Evolutionary conservation across 768 basidiomycete species (phyloP), one percentile per base, ranked within the genome.

Genomic region (Porphyrellus cyaneotinctus): DNA sequence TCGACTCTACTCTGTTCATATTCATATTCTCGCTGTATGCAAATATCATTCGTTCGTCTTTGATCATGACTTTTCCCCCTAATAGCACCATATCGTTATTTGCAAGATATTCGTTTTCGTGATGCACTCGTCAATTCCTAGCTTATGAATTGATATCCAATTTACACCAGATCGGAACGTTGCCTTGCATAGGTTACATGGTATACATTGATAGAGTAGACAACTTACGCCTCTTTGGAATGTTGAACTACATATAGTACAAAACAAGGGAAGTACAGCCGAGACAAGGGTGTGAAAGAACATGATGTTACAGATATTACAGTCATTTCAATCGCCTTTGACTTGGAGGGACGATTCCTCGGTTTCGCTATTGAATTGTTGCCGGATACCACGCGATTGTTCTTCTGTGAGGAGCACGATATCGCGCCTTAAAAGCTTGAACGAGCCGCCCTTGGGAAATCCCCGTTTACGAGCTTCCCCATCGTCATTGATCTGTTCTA

Each of bases 401-500:
- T 65, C 74, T 48, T 72, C 70, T 4, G 73, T 74, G 31, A 75
- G 66, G 0, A 83, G 64, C 8, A 78, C 62, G 43, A 82, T 69
- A 55, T 83, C 79, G 20, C 60, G 65, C 35, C 75, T 61, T 52
- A 83, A 66, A 24, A 78, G 64, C 66, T 74, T 77, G 73, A 79
- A 81, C 17, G 77, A 67, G 7, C 70, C 69, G 14, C 75, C 75
- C 38, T 68, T 70, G 18, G 72, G 69, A 60, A 80, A 79, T 20
- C 70, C 69, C 35, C 82, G 79, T 54, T 78, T 74, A 49, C 78
- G 74, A 6, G 82, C 78, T 53, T 84, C 72, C 13, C 63, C 69
- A 8, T 76, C 74, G 53, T 88, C 82, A 1, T 76, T 69, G 26
- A 90, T 66, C 17, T 78, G 69, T 43, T 79, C 71, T 23, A 83